Evolutionary conservation across 345 rosid species (phyloP), one percentile per base, ranked within the genome.

Genomic region (Linum tenue): DNA sequence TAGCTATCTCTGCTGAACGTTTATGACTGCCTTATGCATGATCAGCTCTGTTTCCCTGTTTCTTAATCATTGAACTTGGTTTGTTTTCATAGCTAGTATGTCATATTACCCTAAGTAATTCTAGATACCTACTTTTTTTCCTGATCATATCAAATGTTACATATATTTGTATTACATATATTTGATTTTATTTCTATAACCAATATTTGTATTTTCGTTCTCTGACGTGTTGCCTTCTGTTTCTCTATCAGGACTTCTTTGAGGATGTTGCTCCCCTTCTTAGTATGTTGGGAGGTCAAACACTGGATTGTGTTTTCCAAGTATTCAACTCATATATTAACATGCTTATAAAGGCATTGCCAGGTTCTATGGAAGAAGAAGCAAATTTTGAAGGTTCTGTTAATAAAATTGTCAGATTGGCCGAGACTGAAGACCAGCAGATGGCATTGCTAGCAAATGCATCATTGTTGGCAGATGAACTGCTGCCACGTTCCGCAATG

Each of bases 401-500:
- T 73, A 88, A 82, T 73, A 91, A 87, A 79, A 85, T 89, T 81
- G 98, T 91, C 39, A 86, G 83, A 65, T 76, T 87, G 89, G 99
- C 99, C 64, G 99, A 95, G 78, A 83, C 87, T 39, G 99, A 95
- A 77, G 85, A 84, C 51, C 90, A 95, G 75, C 98, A 95, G 82
- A 87, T 95, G 76, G 98, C 97, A 64, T 83, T 95, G 83, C 83
- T 89, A 14, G 99, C 97, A 63, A 95, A 95, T 83, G 96, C 99
- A 60, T 95, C 98, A 70, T 77, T 91, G 70, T 80, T 95, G 75
- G 96, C 98, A 4, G 98, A 91, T 74, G 99, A 95, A 72, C 79
- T 95, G 44, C 94, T 95, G 58, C 99, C 99, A 31, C 96, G 99
- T 72, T 98, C 99, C 43, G 97, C 98, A 67, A 84, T 86, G 94